Evolutionary conservation across 371 early-diverging fungal genomes (phyloP), one percentile per base, ranked within the genome.

Genomic region (Mortierella sp.): DNA sequence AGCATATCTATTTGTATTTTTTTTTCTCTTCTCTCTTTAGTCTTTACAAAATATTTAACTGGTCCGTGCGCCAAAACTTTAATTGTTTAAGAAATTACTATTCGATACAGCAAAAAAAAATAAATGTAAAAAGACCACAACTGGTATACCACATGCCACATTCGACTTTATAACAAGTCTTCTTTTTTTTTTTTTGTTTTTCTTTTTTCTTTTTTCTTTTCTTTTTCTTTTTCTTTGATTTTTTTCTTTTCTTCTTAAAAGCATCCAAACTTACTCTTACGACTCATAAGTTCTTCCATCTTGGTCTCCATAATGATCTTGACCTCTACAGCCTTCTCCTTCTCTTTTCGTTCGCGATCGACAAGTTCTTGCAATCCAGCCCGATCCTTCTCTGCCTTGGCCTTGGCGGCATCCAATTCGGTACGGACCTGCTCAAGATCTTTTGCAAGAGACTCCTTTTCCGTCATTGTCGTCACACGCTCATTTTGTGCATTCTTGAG

Each of bases 241-340:
- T 13, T 69, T 53, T n/a, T n/a, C n/a, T n/a, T n/a, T n/a, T n/a
- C n/a, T n/a, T n/a, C n/a, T n/a, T 66, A 79, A 53, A 79, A 79
- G 64, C 79, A 79, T 1, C 65, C 79, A 74, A 79, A 79, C 64
- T 79, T 79, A 57, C 74, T 79, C 70, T 74, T 73, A 13, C 70
- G 62, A 13, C 65, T 63, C 67, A 79, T 55, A 45, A 79, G 28
- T 58, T 79, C 79, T 60, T 79, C 74, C 74, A 79, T 70, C 58
- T 68, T 66, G n/a, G 74, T 67, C 63, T 79, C 79, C 79, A 79
- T 79, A 19, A 74, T 67, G 2, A 69, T 69, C 33, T 63, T 55
- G 10, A 74, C 70, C 65, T 79, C 79, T 28, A 74, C 63, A 2
- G 79, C 79, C 68, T 62, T 69, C 74, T 73, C 79, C 22, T 59